phyloP scores from a whole-genome alignment of 305 asterid species.

The Fraxinus angustifolia region DNA sequence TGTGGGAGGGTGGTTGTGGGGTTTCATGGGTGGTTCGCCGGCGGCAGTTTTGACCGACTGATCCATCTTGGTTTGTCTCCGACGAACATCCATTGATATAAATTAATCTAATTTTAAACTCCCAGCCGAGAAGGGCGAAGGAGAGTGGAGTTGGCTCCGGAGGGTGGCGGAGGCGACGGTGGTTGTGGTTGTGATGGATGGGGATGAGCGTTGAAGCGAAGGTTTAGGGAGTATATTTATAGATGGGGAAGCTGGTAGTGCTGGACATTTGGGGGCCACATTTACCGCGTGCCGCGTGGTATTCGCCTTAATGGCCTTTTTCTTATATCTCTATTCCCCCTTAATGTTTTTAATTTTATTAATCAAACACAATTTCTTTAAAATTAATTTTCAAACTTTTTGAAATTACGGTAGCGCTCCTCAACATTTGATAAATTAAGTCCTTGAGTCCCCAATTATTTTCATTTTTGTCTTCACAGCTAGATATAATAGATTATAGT shows the following conservation, averaged over 20 bases:
- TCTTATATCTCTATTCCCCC: not conserved
- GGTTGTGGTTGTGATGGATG: not conserved
- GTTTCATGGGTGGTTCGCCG: conserved; percentile 24
- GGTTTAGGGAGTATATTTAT: conserved; percentile 23
- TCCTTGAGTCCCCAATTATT: not conserved
- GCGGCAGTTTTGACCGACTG: conserved; percentile 5
- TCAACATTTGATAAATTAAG: not conserved
- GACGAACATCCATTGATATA: conserved; percentile 27
- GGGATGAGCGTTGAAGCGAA: conserved; percentile 21
- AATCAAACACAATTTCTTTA: not conserved
- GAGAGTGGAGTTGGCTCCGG: not conserved
- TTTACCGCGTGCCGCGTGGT: conserved; percentile 25
- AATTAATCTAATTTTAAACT: not conserved
- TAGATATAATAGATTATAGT: not conserved
- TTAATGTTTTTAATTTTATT: not conserved
- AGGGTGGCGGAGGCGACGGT: not conserved
- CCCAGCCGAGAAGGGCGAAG: not conserved
- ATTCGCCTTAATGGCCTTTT: not conserved
- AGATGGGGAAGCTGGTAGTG: conserved; percentile 20
- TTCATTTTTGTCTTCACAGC: not conserved
- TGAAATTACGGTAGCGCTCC: not conserved
- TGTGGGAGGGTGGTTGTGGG: conserved; percentile 16
- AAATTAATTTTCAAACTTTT: not conserved
- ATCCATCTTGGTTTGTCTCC: conserved; percentile 12
- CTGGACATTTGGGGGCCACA: conserved; percentile 20